Evolutionary conservation across 352 stramenopile genomes (phyloP).

Genomic region (Phytophthora boehmeriae): DNA sequence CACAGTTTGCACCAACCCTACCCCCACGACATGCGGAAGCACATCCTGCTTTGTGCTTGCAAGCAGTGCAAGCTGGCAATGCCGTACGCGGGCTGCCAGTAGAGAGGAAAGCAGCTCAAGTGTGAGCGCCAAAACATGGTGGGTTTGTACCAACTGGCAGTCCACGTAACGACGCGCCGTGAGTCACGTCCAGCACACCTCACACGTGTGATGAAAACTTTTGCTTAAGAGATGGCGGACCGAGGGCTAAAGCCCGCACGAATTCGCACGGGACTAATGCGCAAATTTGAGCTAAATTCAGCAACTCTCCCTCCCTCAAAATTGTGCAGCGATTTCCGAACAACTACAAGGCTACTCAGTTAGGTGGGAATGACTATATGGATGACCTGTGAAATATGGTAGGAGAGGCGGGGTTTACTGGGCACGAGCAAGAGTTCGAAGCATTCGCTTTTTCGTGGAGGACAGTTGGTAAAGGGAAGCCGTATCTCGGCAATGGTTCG

Average conservation of each 20-base stretch:
- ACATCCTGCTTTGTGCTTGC: slow-evolving; percentile 3
- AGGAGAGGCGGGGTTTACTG: not conserved
- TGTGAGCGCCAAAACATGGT: slow-evolving; percentile 1
- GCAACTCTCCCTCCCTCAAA: slow-evolving; percentile 3
- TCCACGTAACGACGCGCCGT: not conserved
- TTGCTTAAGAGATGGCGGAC: slow-evolving; percentile 2
- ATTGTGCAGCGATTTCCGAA: slow-evolving; percentile 1
- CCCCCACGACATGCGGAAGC: slow-evolving; percentile 11
- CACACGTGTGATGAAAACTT: slow-evolving; percentile 1
- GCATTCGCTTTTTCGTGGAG: slow-evolving; percentile 6
- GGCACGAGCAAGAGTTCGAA: not conserved
- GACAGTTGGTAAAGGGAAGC: not conserved
- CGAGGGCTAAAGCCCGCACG: not conserved
- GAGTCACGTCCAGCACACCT: not conserved
- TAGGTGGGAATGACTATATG: not conserved
- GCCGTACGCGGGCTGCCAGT: slow-evolving; percentile 7
- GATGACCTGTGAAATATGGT: not conserved
- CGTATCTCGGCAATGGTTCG: slow-evolving; percentile 1
- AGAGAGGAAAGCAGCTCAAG: slow-evolving; percentile 4
- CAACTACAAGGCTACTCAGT: not conserved
- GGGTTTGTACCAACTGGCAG: not conserved
- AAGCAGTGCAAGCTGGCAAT: slow-evolving; percentile 1
- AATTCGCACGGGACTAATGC: not conserved
- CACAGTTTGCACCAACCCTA: too few relatives aligned
- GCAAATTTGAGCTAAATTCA: slow-evolving; percentile 8